Evolutionary conservation across 2,329 filamentous ascomycete species (phyloP).

Genomic region (Neonectria punicea): DNA sequence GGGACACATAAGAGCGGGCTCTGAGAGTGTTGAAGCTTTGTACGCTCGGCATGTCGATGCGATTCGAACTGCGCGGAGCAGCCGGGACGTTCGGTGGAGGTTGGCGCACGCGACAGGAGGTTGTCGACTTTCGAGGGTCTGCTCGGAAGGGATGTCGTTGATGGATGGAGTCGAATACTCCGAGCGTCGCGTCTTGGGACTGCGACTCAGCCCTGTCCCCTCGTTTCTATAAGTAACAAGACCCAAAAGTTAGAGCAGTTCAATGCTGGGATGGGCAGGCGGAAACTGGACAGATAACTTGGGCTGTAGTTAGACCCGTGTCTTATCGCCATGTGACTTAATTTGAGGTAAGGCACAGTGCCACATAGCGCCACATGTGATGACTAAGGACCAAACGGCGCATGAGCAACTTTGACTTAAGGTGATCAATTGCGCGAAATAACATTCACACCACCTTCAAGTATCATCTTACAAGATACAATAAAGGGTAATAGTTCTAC

Average conservation of each 20-base stretch:
- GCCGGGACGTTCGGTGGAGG: conserved; percentile 32
- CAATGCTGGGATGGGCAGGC: conserved; percentile 22
- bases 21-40: conserved; percentile 73
- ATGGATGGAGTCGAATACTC: conserved; percentile 8
- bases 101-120: conserved; percentile 21
- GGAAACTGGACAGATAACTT: conserved; percentile 39
- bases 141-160: not conserved
- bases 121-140: not conserved
- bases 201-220: conserved; percentile 29
- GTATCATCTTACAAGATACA: too few species aligned
- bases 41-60: conserved; percentile 47
- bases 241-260: conserved; percentile 7
- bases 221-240: conserved; percentile 22
- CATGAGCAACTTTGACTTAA: too few species aligned
- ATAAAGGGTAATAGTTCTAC: too few species aligned
- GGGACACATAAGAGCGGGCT: conserved; percentile 82
- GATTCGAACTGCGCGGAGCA: conserved; percentile 38
- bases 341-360: not conserved
- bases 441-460: too few species aligned
- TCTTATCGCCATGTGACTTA: conserved; percentile 39
- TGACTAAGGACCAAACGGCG: not conserved
- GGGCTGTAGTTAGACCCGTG: conserved; percentile 21
- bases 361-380: not conserved
- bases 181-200: conserved; percentile 19
- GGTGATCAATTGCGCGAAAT: too few species aligned